Conservation (phyloP, 805 yeast genomes). For the Metschnikowia henanensis region DNA sequence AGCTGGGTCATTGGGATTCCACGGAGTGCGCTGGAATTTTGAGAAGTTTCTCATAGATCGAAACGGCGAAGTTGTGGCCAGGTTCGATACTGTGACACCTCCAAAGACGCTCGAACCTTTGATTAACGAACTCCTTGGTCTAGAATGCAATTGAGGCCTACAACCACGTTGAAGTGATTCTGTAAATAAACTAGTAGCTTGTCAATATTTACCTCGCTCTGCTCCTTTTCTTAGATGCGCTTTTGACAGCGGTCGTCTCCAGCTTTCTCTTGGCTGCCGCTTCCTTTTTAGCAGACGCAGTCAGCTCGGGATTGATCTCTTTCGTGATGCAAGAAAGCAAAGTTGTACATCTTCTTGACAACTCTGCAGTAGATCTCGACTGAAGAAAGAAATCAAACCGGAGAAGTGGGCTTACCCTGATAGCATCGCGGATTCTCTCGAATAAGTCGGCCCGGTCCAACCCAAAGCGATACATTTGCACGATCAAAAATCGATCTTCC, state of each 20-base stretch:
- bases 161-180: no score
- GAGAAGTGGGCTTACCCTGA: constrained; percentile 73
- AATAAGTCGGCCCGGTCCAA: constrained; percentile 75
- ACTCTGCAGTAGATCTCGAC: constrained; percentile 73
- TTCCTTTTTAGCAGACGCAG: constrained; percentile 2
- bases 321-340: constrained; percentile 71
- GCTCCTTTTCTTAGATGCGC: constrained; percentile 4
- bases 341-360: constrained; percentile 80
- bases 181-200: background rate
- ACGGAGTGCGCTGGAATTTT: constrained; percentile 71
- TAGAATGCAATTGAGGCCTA: no score
- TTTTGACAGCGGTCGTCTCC: constrained; percentile 1
- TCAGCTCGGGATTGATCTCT: constrained; percentile 42
- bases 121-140: constrained; percentile 22
- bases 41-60: constrained; percentile 67
- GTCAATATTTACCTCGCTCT: constrained; percentile 1
- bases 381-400: constrained; percentile 87
- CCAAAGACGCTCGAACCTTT: constrained; percentile 56
- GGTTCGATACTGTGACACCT: constrained; percentile 66
- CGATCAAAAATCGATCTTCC: constrained; percentile 85
- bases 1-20: constrained; percentile 35
- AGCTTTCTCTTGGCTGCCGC: constrained; percentile 2
- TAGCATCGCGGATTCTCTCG: constrained; percentile 74
- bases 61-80: constrained; percentile 55
- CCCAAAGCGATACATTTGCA: constrained; percentile 79